Percentiles rank a stretch among this genome's conserved stretches.
Conservation (phyloP, 768 basidiomycete genomes). For the Lactarius evosmus region DNA sequence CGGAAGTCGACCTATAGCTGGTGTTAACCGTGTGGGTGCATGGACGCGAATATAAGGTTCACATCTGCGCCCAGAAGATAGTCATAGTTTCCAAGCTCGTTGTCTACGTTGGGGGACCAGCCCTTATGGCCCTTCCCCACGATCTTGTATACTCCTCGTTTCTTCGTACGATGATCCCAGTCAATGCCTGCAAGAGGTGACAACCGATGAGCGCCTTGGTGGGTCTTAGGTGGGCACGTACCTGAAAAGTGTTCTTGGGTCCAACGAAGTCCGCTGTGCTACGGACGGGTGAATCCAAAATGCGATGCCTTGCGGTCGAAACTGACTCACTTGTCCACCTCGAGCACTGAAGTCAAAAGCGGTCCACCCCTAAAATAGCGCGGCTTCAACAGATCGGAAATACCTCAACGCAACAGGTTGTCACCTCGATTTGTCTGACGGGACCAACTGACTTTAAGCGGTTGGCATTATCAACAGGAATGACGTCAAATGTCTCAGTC, state of each 20-base stretch:
- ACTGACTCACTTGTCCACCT: conserved; percentile 54
- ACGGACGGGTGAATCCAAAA: conserved; percentile 5
- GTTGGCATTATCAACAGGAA: conserved; percentile 67
- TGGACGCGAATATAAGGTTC: conserved; percentile 28
- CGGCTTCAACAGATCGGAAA: conserved; percentile 1
- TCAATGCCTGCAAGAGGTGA: conserved; percentile 58
- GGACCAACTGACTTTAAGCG: conserved; percentile 59
- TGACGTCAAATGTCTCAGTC: conserved; percentile 62
- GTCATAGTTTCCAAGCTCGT: conserved; percentile 85
- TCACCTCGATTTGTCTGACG: conserved; percentile 63
- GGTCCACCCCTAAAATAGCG: conserved; percentile 67
- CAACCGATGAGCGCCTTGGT: background rate
- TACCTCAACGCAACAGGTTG: background rate
- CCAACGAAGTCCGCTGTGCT: conserved; percentile 77
- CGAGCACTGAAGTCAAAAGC: conserved; percentile 80
- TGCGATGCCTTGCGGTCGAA: background rate
- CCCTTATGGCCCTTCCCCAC: conserved; percentile 61
- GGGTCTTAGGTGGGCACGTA: conserved; percentile 31
- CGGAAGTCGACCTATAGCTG: conserved; percentile 69
- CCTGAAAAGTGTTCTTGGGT: conserved; percentile 78
- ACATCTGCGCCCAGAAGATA: conserved; percentile 77
- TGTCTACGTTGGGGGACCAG: conserved; percentile 80
- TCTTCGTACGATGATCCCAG: conserved; percentile 69
- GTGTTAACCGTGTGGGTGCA: conserved; percentile 16
- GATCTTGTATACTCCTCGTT: conserved; percentile 70